phyloP scores from a whole-genome alignment of 495 filamentous ascomycete species.

The Pyrenula massariospora region DNA sequence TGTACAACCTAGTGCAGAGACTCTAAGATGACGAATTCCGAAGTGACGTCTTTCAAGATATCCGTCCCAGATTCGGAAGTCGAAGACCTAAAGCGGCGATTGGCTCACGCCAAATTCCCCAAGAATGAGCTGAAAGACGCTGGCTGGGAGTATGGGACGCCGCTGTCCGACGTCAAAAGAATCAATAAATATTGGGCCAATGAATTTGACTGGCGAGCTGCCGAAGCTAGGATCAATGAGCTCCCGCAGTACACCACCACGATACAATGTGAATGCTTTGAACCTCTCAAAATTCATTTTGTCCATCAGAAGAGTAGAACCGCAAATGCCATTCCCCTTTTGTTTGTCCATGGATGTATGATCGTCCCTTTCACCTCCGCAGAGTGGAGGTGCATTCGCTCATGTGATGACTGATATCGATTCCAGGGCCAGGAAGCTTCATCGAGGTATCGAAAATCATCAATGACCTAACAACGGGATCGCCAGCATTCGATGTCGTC shows the following conservation, averaged over 20 bases:
- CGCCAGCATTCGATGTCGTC: conserved; percentile 56
- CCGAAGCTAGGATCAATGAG: conserved; percentile 29
- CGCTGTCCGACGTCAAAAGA: conserved; percentile 33
- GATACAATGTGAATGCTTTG: conserved; percentile 24
- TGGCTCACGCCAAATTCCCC: conserved; percentile 28
- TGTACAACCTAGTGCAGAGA: no score
- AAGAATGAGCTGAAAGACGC: conserved; percentile 30
- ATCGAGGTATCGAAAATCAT: conserved; percentile 55
- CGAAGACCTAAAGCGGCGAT: conserved; percentile 25
- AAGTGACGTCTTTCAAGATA: conserved; percentile 25
- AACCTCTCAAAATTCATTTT: conserved; percentile 30
- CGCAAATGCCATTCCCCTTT: conserved; percentile 40
- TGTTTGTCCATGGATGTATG: conserved; percentile 52
- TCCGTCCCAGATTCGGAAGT: conserved; percentile 26
- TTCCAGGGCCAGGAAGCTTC: conserved; percentile 55
- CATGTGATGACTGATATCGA: conserved; percentile 1
- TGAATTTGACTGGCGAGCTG: conserved; percentile 22
- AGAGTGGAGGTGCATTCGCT: neutral
- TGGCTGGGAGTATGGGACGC: conserved; percentile 36
- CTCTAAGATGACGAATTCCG: neutral
- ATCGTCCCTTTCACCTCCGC: neutral
- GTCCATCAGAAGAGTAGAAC: conserved; percentile 43
- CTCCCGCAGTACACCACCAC: conserved; percentile 22
- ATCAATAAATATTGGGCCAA: conserved; percentile 31
- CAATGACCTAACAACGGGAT: conserved; percentile 35